These are phyloP conservation scores for Oryza brachyantha DNA, from an alignment of 176 grass and related monocot genomes.

Conservation along the genomic window DNA sequence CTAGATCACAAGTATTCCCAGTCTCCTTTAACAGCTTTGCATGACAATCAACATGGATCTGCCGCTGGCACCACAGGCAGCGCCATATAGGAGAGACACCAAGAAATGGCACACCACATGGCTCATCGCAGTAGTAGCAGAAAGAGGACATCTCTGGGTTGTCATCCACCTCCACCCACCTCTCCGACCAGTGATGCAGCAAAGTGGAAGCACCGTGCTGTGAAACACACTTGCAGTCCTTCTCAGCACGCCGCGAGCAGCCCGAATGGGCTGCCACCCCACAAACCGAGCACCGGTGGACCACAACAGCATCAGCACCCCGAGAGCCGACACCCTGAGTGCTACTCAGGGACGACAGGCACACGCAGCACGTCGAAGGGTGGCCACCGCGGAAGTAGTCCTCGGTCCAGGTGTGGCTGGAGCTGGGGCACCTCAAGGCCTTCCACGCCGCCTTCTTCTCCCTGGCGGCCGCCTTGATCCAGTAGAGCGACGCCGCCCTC, in stretches of 20 bases:
- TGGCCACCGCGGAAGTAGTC: slow-evolving; percentile 39
- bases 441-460: slow-evolving; percentile 56
- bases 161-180: slow-evolving; percentile 64
- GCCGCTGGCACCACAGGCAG: slow-evolving; percentile 84
- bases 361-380: slow-evolving; percentile 71
- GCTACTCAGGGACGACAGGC: slow-evolving; percentile 40
- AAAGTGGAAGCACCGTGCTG: slow-evolving; percentile 53
- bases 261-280: slow-evolving; percentile 53
- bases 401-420: slow-evolving; percentile 60
- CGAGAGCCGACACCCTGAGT: slow-evolving; percentile 24
- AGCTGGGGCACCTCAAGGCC: slow-evolving; percentile 55
- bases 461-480: slow-evolving; percentile 66
- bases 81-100: slow-evolving; percentile 86
- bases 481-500: slow-evolving; percentile 64
- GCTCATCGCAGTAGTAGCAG: slow-evolving; percentile 81
- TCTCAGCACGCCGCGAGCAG: slow-evolving; percentile 38
- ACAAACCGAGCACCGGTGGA: slow-evolving; percentile 66
- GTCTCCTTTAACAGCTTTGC: slow-evolving; percentile 61
- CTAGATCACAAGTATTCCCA: slow-evolving; percentile 67
- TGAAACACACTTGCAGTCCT: slow-evolving; percentile 78
- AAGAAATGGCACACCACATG: slow-evolving; percentile 60
- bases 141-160: slow-evolving; percentile 56
- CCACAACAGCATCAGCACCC: neutral
- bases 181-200: slow-evolving; percentile 94
- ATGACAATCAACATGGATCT: slow-evolving; percentile 87